These are phyloP conservation scores for Sporothrix mexicana DNA, from an alignment of 2,329 filamentous ascomycete species.

Conservation along the genomic window DNA sequence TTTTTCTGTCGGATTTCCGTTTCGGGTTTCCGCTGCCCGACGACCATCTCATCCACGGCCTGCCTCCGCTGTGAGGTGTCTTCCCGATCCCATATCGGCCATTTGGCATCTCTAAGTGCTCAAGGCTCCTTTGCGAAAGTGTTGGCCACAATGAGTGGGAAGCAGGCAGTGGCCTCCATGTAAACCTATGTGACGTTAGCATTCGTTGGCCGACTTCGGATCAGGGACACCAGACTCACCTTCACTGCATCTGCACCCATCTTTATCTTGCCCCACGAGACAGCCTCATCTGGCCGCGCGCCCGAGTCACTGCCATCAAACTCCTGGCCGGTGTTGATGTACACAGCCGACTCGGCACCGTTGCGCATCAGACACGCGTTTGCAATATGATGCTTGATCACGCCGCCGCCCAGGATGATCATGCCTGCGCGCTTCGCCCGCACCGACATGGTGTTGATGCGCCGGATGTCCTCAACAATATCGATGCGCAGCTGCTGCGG, in stretches of 20 bases:
- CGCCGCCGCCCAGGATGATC: constrained; percentile 90
- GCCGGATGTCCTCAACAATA: constrained; percentile 90
- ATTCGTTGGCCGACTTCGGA: no score
- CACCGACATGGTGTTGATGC: constrained; percentile 90
- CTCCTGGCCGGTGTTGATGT: constrained; percentile 96
- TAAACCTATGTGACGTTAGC: constrained; percentile 57
- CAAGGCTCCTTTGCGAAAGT: constrained; percentile 65
- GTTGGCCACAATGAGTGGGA: constrained; percentile 70
- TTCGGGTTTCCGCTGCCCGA: no score
- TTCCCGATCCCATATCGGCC: neutral
- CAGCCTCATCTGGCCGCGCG: constrained; percentile 91
- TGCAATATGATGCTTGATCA: constrained; percentile 98
- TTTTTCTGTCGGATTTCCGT: no score
- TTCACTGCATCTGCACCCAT: constrained; percentile 86
- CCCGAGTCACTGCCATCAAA: constrained; percentile 98
- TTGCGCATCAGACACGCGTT: constrained; percentile 98
- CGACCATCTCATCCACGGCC: no score
- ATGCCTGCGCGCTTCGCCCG: constrained; percentile 88
- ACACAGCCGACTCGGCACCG: constrained; percentile 94
- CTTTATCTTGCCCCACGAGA: constrained; percentile 99
- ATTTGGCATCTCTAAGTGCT: neutral
- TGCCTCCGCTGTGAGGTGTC: neutral
- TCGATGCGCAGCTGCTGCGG: constrained; percentile 83
- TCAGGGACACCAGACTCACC: constrained; percentile 53
- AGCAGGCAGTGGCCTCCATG: constrained; percentile 67